Evolutionary conservation across 805 yeast species (phyloP).

Genomic region (Kazachstania bromeliacearum): DNA sequence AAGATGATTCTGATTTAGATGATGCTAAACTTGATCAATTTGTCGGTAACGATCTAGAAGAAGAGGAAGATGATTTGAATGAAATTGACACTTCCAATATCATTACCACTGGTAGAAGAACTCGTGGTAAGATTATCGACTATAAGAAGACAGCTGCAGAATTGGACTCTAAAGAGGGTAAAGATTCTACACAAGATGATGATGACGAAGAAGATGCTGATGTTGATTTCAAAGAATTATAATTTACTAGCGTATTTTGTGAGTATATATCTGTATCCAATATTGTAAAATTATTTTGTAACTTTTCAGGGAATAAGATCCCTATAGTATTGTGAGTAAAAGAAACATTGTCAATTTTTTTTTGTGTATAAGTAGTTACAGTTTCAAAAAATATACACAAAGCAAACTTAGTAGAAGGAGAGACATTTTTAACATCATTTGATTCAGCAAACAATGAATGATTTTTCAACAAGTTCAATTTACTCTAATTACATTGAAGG

Average conservation of each 20-base stretch:
- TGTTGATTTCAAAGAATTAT: constrained; percentile 27
- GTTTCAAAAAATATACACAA: no score
- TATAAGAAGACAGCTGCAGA: constrained; percentile 72
- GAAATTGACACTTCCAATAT: constrained; percentile 80
- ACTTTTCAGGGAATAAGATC: no score
- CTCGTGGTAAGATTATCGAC: constrained; percentile 83
- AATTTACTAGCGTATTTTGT: constrained; percentile 45
- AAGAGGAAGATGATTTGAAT: constrained; percentile 66
- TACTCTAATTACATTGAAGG: no score
- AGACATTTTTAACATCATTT: no score
- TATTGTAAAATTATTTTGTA: no score
- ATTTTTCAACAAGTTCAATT: no score
- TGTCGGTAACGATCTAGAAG: constrained; percentile 42
- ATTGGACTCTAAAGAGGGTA: constrained; percentile 41
- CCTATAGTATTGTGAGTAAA: no score
- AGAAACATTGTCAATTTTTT: no score
- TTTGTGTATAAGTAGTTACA: no score
- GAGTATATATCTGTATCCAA: background rate
- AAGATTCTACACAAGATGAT: constrained; percentile 37
- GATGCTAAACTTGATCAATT: constrained; percentile 42
- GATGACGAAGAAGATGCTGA: constrained; percentile 18
- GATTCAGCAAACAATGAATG: no score
- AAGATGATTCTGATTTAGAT: constrained; percentile 37
- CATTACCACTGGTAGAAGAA: constrained; percentile 77
- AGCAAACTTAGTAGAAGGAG: no score